phyloP scores from a whole-genome alignment of 306 rosid genomes.

The Begonia loranthoides region DNA sequence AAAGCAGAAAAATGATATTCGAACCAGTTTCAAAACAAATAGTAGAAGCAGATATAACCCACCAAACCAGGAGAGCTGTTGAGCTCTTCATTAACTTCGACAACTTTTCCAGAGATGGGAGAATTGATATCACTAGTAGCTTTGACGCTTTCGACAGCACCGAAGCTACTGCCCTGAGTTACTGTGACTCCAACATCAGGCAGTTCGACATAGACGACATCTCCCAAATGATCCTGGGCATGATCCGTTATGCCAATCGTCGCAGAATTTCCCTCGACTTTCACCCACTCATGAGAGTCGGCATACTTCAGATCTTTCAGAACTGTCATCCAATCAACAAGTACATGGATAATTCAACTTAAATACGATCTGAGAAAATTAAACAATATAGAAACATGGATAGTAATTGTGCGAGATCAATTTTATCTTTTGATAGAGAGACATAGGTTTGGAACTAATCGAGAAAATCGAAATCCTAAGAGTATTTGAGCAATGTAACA shows the following conservation, averaged over 20 bases:
- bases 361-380: background rate
- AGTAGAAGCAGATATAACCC: constrained; percentile 14
- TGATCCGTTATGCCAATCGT: constrained; percentile 81
- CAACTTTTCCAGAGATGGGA: constrained; percentile 77
- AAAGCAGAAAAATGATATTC: too few relatives aligned
- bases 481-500: too few relatives aligned
- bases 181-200: constrained; percentile 63
- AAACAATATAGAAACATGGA: background rate
- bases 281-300: constrained; percentile 83
- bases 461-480: too few relatives aligned
- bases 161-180: constrained; percentile 55
- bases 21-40: too few relatives aligned
- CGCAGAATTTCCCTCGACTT: constrained; percentile 64
- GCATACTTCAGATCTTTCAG: constrained; percentile 68
- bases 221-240: constrained; percentile 96
- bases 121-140: constrained; percentile 90
- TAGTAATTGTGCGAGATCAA: too few relatives aligned
- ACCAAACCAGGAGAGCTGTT: constrained; percentile 77
- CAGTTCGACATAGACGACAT: constrained; percentile 83
- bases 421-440: too few relatives aligned
- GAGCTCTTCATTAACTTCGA: constrained; percentile 62
- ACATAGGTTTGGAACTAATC: too few relatives aligned
- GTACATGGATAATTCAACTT: background rate
- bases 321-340: constrained; percentile 25
- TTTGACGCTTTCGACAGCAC: constrained; percentile 96